These are phyloP conservation scores for Protomyces gravidus DNA, from an alignment of 1,139 yeast genomes.

Conservation along the genomic window DNA sequence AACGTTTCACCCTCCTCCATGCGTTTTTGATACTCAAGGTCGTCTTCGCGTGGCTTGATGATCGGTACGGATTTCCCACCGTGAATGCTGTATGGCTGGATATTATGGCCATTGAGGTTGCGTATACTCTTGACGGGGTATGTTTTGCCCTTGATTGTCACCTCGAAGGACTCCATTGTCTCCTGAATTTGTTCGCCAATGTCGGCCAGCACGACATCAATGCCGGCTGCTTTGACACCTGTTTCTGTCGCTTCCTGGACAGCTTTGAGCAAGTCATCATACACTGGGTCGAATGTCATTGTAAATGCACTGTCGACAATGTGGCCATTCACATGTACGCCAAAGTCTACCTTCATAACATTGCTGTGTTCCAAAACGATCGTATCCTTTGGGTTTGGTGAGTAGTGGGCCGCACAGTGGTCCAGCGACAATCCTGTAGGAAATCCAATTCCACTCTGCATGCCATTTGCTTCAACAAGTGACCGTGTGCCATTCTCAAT, in stretches of 20 bases:
- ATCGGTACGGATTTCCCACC: constrained; percentile 96
- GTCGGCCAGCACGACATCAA: constrained; percentile 90
- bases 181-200: constrained; percentile 96
- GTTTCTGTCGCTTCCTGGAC: constrained; percentile 91
- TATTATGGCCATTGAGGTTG: constrained; percentile 91
- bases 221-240: constrained; percentile 89
- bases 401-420: constrained; percentile 95
- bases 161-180: constrained; percentile 93
- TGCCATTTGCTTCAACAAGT: constrained; percentile 60
- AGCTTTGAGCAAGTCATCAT: constrained; percentile 73
- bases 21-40: constrained; percentile 78
- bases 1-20: constrained; percentile 99
- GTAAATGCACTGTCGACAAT: constrained; percentile 96
- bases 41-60: constrained; percentile 51
- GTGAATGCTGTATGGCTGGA: constrained; percentile 76
- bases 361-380: constrained; percentile 75
- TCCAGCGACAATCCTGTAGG: constrained; percentile 94
- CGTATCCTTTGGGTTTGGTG: constrained; percentile 94
- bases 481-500: constrained; percentile 81
- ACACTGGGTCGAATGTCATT: constrained; percentile 76
- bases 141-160: constrained; percentile 80
- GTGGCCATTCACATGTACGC: constrained; percentile 90
- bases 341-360: constrained; percentile 94
- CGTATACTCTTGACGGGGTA: constrained; percentile 84
- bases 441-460: constrained; percentile 84